A percentile compares a stretch with the other conserved stretches of the same genome.
These are phyloP conservation scores for Diplodia corticola DNA, from an alignment of 2,329 filamentous ascomycete genomes.

Conservation along the genomic window DNA sequence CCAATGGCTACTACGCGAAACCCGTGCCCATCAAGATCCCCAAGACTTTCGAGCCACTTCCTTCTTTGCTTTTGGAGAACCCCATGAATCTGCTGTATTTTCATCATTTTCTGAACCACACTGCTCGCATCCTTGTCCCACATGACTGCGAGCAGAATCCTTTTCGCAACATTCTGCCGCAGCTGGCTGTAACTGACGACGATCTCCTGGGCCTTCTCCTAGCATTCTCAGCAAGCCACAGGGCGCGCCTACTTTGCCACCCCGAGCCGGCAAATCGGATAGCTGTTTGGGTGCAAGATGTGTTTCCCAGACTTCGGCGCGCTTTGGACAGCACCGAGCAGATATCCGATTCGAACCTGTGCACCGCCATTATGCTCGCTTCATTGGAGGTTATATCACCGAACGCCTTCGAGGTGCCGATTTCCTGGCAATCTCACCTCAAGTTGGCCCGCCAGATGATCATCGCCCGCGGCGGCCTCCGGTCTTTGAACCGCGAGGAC, in stretches of 20 bases:
- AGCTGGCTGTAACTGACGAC: slow-evolving; percentile 67
- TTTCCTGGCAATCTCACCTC: slow-evolving; percentile 79
- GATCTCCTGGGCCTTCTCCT: slow-evolving; percentile 76
- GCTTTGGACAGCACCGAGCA: slow-evolving; percentile 64
- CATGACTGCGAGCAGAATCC: slow-evolving; percentile 63
- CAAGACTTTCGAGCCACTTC: slow-evolving; percentile 58
- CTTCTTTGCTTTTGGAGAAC: slow-evolving; percentile 62
- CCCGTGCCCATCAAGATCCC: slow-evolving; percentile 67
- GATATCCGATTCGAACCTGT: slow-evolving; percentile 71
- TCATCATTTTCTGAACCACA: slow-evolving; percentile 77
- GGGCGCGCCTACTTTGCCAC: slow-evolving; percentile 71
- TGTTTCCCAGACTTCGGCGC: slow-evolving; percentile 70
- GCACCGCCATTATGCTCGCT: slow-evolving; percentile 81
- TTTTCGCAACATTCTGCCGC: slow-evolving; percentile 61
- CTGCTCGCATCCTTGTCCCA: slow-evolving; percentile 65
- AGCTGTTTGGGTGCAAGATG: slow-evolving; percentile 75
- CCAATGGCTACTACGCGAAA: slow-evolving; percentile 67
- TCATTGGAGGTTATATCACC: slow-evolving; percentile 83
- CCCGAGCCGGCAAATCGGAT: slow-evolving; percentile 75
- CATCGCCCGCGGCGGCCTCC: slow-evolving; percentile 61
- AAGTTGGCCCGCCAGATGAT: slow-evolving; percentile 76
- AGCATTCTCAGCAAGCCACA: slow-evolving; percentile 81
- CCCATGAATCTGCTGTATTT: slow-evolving; percentile 79
- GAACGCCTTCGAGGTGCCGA: slow-evolving; percentile 74
- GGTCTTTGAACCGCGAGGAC: slow-evolving; percentile 52